Evolutionary conservation across 345 rosid genomes (phyloP), one percentile per base, ranked within the genome.

Genomic region (Aethionema arabicum): DNA sequence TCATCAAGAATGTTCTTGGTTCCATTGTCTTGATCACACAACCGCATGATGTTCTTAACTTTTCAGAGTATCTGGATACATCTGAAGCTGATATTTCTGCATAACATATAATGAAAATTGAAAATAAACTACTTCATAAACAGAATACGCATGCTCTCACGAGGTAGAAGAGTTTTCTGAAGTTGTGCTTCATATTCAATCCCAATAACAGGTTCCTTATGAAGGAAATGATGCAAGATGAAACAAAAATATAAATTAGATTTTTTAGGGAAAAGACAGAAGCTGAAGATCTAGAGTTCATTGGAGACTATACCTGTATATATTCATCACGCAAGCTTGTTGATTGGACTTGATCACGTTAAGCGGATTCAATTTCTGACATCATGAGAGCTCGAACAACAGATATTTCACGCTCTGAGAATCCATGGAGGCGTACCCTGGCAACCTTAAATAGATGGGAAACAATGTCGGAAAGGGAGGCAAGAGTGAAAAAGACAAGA

Each of bases 351-450:
- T 91, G 96, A 69, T 91, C 96, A 63, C 96, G 96, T 73, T 91
- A 91, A 61, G 98, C 95, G 59, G 98, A 91, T 78, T 91, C 96
- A 52, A 91, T 86, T 78, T 84, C 90, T 0, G 96, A 87, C 89
- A 91, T 82, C 67, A 84, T 69, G 57, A 84, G 75, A 69, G 98
- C 88, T 44, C 87, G 85, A 50, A 81, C 96, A 65, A 91, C 63
- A 55, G 88, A 77, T 74, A 91, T 83, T 69, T 91, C 98, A 54
- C 82, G 91, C 39, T 91, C 98, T 54, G 96, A 88, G 79, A 91
- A 91, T 61, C 98, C 98, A 78, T 84, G 91, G 63, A 86, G 73
- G 32, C 88, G 84, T 49, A 88, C 85, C 78, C 90, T 84, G 67
- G 98, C 95, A 71, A 91, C 84, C 98, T 91, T 65, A 56, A 51